Conservation (phyloP, 345 rosid species). For the Eucalyptus pumila region DNA sequence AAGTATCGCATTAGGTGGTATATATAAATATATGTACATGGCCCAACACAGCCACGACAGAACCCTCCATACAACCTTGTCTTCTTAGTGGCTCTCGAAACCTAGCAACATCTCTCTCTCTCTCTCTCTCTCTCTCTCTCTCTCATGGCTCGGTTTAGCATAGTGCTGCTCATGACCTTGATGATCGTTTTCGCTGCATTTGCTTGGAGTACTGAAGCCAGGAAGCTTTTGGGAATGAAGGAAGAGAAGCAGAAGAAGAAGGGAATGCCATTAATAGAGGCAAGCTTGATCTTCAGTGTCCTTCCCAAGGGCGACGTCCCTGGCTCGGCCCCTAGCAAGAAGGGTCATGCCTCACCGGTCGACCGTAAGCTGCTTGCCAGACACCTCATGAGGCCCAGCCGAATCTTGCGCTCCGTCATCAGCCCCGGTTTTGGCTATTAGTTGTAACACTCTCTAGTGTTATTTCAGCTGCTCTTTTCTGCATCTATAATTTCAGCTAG, state of each 20-base stretch:
- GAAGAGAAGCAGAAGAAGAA: background rate
- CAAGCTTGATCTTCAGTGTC: background rate
- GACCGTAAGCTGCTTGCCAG: background rate
- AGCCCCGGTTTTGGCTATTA: background rate
- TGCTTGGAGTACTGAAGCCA: background rate
- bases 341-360: background rate
- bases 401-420: background rate
- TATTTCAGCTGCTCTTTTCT: background rate
- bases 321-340: background rate
- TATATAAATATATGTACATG: background rate
- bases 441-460: background rate
- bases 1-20: background rate
- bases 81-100: background rate
- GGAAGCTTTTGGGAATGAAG: background rate
- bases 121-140: background rate
- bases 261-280: background rate
- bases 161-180: background rate
- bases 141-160: background rate
- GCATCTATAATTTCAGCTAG: background rate
- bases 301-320: background rate
- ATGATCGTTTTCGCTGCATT: background rate
- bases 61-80: background rate
- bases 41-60: background rate
- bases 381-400: background rate
- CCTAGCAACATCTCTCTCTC: background rate